Evolutionary conservation across 1,284 basidiomycete species (phyloP), one percentile per base, ranked within the genome.

Genomic region (Trichosporon asahii): DNA sequence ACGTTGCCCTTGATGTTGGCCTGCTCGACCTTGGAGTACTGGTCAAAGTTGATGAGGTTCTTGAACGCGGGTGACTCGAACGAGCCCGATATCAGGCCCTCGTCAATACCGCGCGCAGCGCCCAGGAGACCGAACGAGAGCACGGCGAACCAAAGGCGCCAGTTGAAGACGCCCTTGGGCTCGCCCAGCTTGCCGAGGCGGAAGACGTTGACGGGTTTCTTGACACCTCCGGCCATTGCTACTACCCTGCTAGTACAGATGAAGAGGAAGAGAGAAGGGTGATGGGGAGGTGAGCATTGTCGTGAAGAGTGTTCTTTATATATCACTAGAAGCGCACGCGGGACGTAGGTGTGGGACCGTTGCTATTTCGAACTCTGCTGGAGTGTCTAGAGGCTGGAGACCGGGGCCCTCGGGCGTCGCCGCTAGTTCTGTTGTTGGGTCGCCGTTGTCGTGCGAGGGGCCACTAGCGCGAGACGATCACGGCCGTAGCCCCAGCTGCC

Each of bases 111-210:
- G n/a, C 68, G 68, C 2, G 68, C 68, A 1, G 68, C 68, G 14
- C 68, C 68, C 31, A 69, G 68, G 7, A 66, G 65, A 29, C 65
- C 68, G 49, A 69, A 69, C 25, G 68, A 69, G 15, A 66, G 8
- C 44, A 69, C 68, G 3, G 68, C 44, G n/a, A 66, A 69, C 68
- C 68, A 69, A 2, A 69, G 68, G 18, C 68, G 68, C 57, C 68
- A 66, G 65, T 69, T 69, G 65, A 69, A 69, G 18, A 69, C 68
- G 9, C 65, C 68, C 57, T 69, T 69, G n/a, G 68, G 68, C 68
- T 69, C 68, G 40, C 68, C 68, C 14, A 69, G 64, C 29, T 69
- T 21, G 57, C 68, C 68, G 27, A 69, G 60, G 60, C 68, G 68
- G 68, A 69, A 69, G n/a, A 69, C 37, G 60, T 69, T 69, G 65